phyloP scores from a whole-genome alignment of 768 basidiomycete species.

The Russula lepida region DNA sequence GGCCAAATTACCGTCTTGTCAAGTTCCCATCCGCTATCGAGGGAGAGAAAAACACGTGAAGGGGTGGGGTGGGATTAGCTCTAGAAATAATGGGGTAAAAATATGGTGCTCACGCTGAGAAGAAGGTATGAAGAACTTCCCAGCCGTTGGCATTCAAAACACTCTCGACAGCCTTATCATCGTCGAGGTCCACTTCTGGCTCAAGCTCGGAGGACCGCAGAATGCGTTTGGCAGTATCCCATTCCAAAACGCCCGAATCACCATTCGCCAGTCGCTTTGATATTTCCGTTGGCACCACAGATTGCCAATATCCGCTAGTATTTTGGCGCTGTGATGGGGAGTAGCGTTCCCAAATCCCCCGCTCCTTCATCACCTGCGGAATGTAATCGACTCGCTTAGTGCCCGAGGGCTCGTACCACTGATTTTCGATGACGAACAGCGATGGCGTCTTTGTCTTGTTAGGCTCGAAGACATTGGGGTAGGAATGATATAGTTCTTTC shows the following conservation, averaged over 20 bases:
- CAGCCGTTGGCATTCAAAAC: slow-evolving; percentile 35
- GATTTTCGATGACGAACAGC: slow-evolving; percentile 32
- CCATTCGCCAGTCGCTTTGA: neutral
- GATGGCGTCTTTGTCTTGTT: slow-evolving; percentile 21
- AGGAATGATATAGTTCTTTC: slow-evolving; percentile 28
- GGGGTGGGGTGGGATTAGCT: neutral
- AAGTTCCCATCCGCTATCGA: slow-evolving; percentile 32
- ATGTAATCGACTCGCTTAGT: slow-evolving; percentile 35
- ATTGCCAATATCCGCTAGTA: slow-evolving; percentile 8
- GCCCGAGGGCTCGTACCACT: slow-evolving; percentile 33
- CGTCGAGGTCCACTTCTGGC: slow-evolving; percentile 18
- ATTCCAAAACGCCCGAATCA: neutral
- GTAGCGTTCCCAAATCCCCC: slow-evolving; percentile 26
- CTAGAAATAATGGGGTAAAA: neutral
- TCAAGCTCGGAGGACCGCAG: neutral
- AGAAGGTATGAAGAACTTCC: slow-evolving; percentile 34
- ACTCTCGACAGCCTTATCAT: slow-evolving; percentile 27
- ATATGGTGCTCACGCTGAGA: slow-evolving; percentile 30
- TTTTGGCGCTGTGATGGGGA: slow-evolving; percentile 16
- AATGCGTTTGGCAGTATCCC: neutral
- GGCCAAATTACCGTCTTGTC: slow-evolving; percentile 35
- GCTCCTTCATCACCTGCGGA: slow-evolving; percentile 27
- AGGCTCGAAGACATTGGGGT: slow-evolving; percentile 24
- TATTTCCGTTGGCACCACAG: neutral
- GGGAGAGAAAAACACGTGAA: neutral